Base-by-base conservation (phyloP, 2,329 filamentous ascomycete species). In the Sporothrix brunneoviolacea region DNA sequence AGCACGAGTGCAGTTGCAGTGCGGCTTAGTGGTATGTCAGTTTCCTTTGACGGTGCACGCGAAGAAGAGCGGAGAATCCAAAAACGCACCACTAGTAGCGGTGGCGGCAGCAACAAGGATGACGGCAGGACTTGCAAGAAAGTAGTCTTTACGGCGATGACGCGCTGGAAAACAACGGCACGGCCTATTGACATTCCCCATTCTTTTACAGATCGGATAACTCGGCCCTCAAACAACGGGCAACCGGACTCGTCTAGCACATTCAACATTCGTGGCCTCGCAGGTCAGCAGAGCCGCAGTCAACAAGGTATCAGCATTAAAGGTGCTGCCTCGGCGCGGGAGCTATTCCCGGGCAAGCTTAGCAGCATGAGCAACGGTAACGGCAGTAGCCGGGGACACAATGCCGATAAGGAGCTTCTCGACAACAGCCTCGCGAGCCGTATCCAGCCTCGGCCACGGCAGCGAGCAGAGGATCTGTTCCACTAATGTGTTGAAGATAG, bases 401-500 rank as follows among this genome's bases (percentile, higher is more conserved):
- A 88, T 61, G 67, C 75, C 2, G 80, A 79, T 44, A 88, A 86
- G 65, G 86, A 90, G 62, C 65, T 88, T 15, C 86, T 89, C 59
- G 74, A 76, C 2, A 76, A 81, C 53, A 80, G 70, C 55, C 61
- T 81, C 22, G 76, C 80, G 48, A 79, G 77, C 2, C 72, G 81
- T 55, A 73, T 77, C 13, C 72, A 74, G 28, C 24, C 24, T 5
- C 48, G 44, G 52, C 74, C 72, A 55, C 77, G 86, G 56, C 79
- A 84, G 59, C 82, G 73, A 61, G 86, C 86, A 0, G 83, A 88
- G 59, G 86, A 91, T 67, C 70, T 86, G 56, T 91, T 89, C 62
- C 73, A 75, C 54, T 89, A 65, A 76, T 12, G 19, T 5, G 24
- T 5, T 5, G 24, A 28, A 10, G 24, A 28, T 10, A 10, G 24